Evolutionary conservation across 495 filamentous ascomycete genomes (phyloP).

Genomic region (Ascobolus immersus): DNA sequence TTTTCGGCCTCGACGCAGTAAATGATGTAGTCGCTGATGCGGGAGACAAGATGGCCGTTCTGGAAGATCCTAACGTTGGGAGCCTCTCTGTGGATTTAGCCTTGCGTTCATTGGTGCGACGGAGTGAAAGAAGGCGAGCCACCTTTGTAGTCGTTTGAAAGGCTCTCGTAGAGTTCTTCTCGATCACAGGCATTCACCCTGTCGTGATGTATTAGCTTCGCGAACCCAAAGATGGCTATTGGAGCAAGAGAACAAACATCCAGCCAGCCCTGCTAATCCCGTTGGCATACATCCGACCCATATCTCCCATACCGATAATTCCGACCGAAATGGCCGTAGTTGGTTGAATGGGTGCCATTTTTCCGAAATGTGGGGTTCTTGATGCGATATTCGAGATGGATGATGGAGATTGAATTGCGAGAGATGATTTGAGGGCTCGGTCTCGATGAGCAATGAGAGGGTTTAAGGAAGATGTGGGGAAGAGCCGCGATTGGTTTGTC

Average conservation of each 20-base stretch:
- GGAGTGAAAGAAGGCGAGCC: conserved; percentile 20
- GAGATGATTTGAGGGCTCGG: background rate
- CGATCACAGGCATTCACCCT: conserved; percentile 91
- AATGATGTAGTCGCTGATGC: conserved; percentile 86
- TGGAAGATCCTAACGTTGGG: conserved; percentile 46
- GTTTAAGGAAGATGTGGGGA: too few relatives aligned
- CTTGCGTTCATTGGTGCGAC: conserved; percentile 9
- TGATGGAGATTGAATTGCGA: background rate
- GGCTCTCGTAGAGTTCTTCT: conserved; percentile 51
- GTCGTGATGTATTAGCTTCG: too few relatives aligned
- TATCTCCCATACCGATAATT: conserved; percentile 96
- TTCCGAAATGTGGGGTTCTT: background rate
- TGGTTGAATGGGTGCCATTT: too few relatives aligned
- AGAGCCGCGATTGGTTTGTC: too few relatives aligned
- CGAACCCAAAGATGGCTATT: conserved; percentile 9
- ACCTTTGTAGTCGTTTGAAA: conserved; percentile 53
- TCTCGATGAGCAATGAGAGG: too few relatives aligned
- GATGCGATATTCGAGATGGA: background rate
- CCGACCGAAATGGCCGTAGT: conserved; percentile 35
- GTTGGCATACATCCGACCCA: conserved; percentile 97
- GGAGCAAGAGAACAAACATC: conserved; percentile 36
- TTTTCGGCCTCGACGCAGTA: conserved; percentile 89
- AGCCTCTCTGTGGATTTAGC: background rate
- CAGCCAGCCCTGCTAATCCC: conserved; percentile 70
- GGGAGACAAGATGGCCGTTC: conserved; percentile 86